Base-by-base conservation (phyloP, 345 rosid genomes). In the Melastoma malabathricum region DNA sequence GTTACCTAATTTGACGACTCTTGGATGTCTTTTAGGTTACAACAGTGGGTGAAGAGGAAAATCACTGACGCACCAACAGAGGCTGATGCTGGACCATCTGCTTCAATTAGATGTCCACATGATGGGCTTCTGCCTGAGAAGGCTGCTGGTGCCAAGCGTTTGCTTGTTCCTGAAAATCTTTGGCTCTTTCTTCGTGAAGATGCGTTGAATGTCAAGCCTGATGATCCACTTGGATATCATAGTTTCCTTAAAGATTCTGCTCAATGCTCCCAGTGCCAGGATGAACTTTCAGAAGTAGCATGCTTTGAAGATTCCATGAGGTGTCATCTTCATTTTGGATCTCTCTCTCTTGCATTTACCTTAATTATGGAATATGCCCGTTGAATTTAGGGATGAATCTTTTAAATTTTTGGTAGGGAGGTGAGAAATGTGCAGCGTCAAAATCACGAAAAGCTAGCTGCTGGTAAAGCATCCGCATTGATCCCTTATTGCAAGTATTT, bases 31-130 rank as follows among this genome's bases (percentile, higher is more conserved):
- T 4, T 55, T 67, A 92, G 98, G 98, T 75, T 92, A 69, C 96
- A 92, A 50, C 96, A 87, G 56, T 92, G 98, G 98, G 63, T 76
- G 39, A 87, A 80, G 72, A 80, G 98, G 64, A 92, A 84, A 79
- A 82, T 78, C 70, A 62, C 77, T 54, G 96, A 92, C 69, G 82
- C 95, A 52, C 96, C 98, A 39, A 71, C 69, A 68, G 98, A 87
- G 75, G 89, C 83, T 51, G 98, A 92, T 76, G 79, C 77, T 7
- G 93, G 84, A 15, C 95, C 98, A 57, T 79, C 96, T 46, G 70
- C 27, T 68, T 70, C 80, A 59, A 79, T 92, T 48, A 72, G 64
- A 51, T 92, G 98, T 63, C 74, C 71, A 56, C 98, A 87, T 68
- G 95, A 83, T 59, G 65, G 68, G 58, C 65, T 92, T 70, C 57